Percentiles rank a stretch among this genome's conserved stretches.
phyloP scores from a whole-genome alignment of 345 rosid genomes.

The Camelina neglecta region DNA sequence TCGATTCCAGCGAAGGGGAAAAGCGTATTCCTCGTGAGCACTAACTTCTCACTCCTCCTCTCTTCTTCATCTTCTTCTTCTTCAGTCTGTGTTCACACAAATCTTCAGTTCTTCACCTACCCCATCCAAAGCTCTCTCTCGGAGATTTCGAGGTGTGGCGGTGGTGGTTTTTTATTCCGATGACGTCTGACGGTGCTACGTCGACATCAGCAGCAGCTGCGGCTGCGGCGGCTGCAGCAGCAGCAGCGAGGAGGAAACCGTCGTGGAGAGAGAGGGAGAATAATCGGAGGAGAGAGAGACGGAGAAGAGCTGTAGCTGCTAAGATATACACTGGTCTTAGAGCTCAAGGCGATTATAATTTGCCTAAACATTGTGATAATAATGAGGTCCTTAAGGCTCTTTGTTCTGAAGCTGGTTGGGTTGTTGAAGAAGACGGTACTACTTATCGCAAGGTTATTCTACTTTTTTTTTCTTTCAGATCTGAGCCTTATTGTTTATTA shows the following conservation, averaged over 20 bases:
- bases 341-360: conserved; percentile 81
- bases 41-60: conserved; percentile 36
- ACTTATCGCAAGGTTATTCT: conserved; percentile 83
- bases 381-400: conserved; percentile 93
- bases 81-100: conserved; percentile 32
- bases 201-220: conserved; percentile 60
- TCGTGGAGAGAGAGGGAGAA: conserved; percentile 99
- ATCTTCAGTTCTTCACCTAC: conserved; percentile 1
- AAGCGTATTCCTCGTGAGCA: conserved; percentile 68
- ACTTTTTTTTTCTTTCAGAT: not conserved
- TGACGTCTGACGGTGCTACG: conserved; percentile 98
- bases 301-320: conserved; percentile 92
- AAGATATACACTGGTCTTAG: conserved; percentile 87
- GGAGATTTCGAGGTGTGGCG: not conserved
- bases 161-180: conserved; percentile 19
- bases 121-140: conserved; percentile 5
- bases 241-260: conserved; percentile 81
- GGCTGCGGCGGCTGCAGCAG: conserved; percentile 55
- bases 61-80: conserved; percentile 26
- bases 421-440: conserved; percentile 94
- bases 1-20: conserved; percentile 51
- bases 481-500: conserved; percentile 15
- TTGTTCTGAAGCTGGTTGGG: conserved; percentile 94
- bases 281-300: conserved; percentile 88
- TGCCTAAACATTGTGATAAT: conserved; percentile 96